phyloP scores from a whole-genome alignment of 257 asterid species.

The Lantana camara region DNA sequence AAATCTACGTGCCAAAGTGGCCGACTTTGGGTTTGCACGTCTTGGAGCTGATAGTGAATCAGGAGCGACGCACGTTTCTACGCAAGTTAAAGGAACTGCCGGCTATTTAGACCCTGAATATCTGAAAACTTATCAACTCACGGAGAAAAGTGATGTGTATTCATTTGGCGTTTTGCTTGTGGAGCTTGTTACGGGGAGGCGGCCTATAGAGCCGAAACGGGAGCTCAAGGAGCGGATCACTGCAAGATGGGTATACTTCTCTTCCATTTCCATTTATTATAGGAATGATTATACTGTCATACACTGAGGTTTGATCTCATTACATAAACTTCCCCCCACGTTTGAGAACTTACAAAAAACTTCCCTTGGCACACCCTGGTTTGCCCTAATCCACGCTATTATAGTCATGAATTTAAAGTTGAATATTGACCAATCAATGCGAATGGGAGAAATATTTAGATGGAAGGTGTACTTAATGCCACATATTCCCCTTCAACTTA shows the following conservation, averaged over 20 bases:
- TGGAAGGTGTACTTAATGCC: too few relatives aligned
- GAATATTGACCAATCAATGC: too few relatives aligned
- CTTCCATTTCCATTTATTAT: too few relatives aligned
- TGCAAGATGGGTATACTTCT: constrained; percentile 74
- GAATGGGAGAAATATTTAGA: too few relatives aligned
- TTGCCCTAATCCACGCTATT: too few relatives aligned
- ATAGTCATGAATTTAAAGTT: too few relatives aligned
- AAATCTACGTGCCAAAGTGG: constrained; percentile 88
- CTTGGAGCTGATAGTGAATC: constrained; percentile 72
- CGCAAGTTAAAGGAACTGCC: constrained; percentile 97
- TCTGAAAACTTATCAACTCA: constrained; percentile 85
- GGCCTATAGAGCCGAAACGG: constrained; percentile 85
- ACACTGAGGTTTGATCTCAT: too few relatives aligned
- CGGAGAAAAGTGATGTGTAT: constrained; percentile 95
- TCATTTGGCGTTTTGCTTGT: constrained; percentile 88
- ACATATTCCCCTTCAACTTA: too few relatives aligned
- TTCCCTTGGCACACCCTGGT: too few relatives aligned
- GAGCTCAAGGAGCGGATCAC: constrained; percentile 82
- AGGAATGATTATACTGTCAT: too few relatives aligned
- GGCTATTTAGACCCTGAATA: constrained; percentile 98
- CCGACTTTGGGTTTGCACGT: constrained; percentile 95
- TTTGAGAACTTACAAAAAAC: too few relatives aligned
- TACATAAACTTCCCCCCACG: too few relatives aligned
- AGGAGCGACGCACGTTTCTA: constrained; percentile 90
- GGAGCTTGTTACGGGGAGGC: constrained; percentile 86